phyloP scores from a whole-genome alignment of 2,329 filamentous ascomycete species.

The Microsporum canis region DNA sequence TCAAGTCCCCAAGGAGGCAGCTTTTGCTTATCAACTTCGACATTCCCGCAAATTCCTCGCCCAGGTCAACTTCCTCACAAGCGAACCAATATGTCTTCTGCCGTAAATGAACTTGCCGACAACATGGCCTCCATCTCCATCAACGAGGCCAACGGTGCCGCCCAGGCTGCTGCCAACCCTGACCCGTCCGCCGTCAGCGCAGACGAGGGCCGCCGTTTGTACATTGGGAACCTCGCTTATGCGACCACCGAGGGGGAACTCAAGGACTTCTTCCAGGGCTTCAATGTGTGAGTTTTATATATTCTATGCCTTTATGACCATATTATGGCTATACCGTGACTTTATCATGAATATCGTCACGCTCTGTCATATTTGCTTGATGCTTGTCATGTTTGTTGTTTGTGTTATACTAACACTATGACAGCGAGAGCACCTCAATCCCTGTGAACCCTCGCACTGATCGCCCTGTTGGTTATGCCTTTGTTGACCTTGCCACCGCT shows the following conservation, averaged over 20 bases:
- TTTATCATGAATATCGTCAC: not conserved
- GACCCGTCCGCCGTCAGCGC: slow-evolving; percentile 94
- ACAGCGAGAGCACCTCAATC: slow-evolving; percentile 94
- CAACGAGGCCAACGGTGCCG: slow-evolving; percentile 45
- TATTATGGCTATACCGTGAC: not conserved
- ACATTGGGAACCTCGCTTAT: slow-evolving; percentile 99
- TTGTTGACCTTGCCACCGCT: slow-evolving; percentile 92
- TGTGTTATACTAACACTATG: not conserved
- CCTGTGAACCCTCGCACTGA: slow-evolving; percentile 98
- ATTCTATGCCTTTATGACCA: too few species aligned
- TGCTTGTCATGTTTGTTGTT: not conserved
- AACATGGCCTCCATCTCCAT: slow-evolving; percentile 56
- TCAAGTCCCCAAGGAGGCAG: slow-evolving; percentile 39
- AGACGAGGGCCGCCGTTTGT: slow-evolving; percentile 96
- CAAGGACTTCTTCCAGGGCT: slow-evolving; percentile 99
- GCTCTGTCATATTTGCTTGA: not conserved
- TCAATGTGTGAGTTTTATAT: slow-evolving; percentile 74
- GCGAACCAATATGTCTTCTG: slow-evolving; percentile 64
- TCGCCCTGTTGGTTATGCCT: slow-evolving; percentile 96
- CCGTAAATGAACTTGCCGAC: slow-evolving; percentile 58
- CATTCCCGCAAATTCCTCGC: slow-evolving; percentile 20
- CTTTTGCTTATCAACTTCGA: slow-evolving; percentile 42
- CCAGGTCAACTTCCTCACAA: slow-evolving; percentile 21
- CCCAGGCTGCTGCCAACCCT: slow-evolving; percentile 61
- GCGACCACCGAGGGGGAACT: slow-evolving; percentile 99